Evolutionary conservation across 2,329 filamentous ascomycete genomes (phyloP), one percentile per base, ranked within the genome.

Genomic region (Cladosporium sp.): DNA sequence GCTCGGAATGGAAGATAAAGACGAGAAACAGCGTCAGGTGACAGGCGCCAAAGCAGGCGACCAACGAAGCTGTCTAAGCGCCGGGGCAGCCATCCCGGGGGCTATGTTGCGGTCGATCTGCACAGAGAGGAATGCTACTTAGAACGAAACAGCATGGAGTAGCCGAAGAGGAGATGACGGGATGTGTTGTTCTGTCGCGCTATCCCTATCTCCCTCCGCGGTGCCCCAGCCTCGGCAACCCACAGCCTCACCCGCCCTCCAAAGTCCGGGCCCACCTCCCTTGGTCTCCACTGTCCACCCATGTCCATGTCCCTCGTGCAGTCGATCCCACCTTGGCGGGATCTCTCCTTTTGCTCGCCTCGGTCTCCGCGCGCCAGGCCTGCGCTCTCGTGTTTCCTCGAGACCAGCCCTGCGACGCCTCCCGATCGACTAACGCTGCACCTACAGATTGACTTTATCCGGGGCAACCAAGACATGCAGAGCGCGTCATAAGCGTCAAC

Each of bases 401-500:
- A 19, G 34, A 18, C 9, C 41, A 43, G 44, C 44, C 44, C 46
- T 49, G 46, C 28, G 37, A 49, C 46, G 46, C 46, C 46, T 49
- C 37, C 46, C 46, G 37, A 41, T 31, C 37, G 41, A 49, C 46
- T 37, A 49, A 37, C 46, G 41, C 46, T 41, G 46, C 46, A 19
- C 18, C 46, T 31, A 40, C 46, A 37, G 34, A 41, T 37, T 41
- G 14, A 18, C 32, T 9, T 35, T 38, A 38, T 14, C 35, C 35
- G 10, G 9, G n/a, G n/a, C 35, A 38, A 14, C n/a, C 35, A 18
- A 19, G 48, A 50, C 32, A 50, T 50, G 48, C 40, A 35, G 40
- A 50, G 32, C 32, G 38, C 34, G 74, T 78, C 68, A 85, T 90
- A 14, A 38, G n/a, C 35, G 84, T 84, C 59, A 87, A 95, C 70